Conservation (phyloP, 768 basidiomycete genomes). For the Mycena haematopus region DNA sequence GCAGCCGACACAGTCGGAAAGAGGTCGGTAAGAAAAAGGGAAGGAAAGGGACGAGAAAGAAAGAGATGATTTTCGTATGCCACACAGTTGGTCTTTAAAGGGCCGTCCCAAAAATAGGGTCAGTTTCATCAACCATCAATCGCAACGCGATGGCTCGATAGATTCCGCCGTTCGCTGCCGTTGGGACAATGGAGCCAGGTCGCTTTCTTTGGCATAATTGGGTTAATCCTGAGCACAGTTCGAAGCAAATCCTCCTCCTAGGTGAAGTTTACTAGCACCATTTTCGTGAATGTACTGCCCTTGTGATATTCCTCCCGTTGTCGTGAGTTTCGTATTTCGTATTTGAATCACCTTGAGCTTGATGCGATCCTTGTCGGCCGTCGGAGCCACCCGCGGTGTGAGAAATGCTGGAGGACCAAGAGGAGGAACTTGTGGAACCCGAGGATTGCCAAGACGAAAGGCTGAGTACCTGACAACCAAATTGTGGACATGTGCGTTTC, state of each 20-base stretch:
- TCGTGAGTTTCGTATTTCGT: too few relatives aligned
- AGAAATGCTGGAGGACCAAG: too few relatives aligned
- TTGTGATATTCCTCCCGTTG: constrained; percentile 4
- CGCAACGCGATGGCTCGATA: too few relatives aligned
- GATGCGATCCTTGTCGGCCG: too few relatives aligned
- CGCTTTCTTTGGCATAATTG: not conserved
- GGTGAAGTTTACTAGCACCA: too few relatives aligned
- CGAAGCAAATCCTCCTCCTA: not conserved
- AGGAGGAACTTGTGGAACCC: too few relatives aligned
- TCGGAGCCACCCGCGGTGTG: too few relatives aligned
- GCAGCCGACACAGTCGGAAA: constrained; percentile 17
- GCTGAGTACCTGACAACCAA: too few relatives aligned
- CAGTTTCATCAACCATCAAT: not conserved
- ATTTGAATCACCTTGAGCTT: too few relatives aligned
- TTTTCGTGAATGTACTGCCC: constrained; percentile 2
- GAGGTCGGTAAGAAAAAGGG: not conserved
- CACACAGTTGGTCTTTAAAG: not conserved
- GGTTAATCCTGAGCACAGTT: not conserved
- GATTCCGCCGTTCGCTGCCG: too few relatives aligned
- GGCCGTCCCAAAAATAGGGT: not conserved
- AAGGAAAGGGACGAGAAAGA: constrained; percentile 2
- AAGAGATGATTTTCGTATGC: not conserved
- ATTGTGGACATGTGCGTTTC: too few relatives aligned
- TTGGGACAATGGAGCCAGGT: not conserved
- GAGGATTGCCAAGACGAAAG: too few relatives aligned